Evolutionary conservation across 179 eudicot genomes (phyloP), one percentile per base, ranked within the genome.

Genomic region (Spinacia oleracea): DNA sequence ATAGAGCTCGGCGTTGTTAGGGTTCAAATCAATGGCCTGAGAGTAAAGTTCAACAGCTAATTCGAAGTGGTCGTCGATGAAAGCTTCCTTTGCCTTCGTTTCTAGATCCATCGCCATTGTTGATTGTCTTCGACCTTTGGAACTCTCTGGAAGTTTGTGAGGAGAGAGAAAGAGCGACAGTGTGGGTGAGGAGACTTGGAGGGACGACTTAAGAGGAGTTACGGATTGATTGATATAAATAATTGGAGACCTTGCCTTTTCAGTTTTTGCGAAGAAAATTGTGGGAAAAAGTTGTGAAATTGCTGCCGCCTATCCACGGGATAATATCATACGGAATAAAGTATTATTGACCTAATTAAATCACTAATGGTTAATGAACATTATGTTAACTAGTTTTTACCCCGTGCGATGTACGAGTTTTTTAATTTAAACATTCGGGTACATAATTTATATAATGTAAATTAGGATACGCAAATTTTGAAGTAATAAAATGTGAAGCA

Each of bases 61-160:
- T 66, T 93, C 93, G 78, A 90, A 96, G 89, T 96, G 91, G 84
- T 96, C 99, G 62, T 96, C 99, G 34, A 96, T 87, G 88, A 93
- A 96, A 0, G 99, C 99, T 80, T 90, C 99, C 25, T 90, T 91
- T 0, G 99, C 99, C 80, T 79, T 88, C 65, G n/a, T 80, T 42
- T 81, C 91, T 38, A 87, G 88, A 89, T 89, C 96, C 12, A 88
- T 73, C 84, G 91, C 90, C 93, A 89, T 88, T 74, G 79, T 27
- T 75, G 79, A 20, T 0, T 35, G 38, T 6, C 14, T 35, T 60
- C 31, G 16, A 1, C 48, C 10, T 31, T 4, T 67, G 25, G 78
- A 78, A 81, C 58, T 59, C 81, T 83, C 76, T 71, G 50, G 79
- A 76, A 70, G 35, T 62, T 45, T 21, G 43, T 3, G 27, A 69